These are phyloP conservation scores for Beverwykella pulmonaria DNA, from an alignment of 495 filamentous ascomycete genomes.

Conservation along the genomic window DNA sequence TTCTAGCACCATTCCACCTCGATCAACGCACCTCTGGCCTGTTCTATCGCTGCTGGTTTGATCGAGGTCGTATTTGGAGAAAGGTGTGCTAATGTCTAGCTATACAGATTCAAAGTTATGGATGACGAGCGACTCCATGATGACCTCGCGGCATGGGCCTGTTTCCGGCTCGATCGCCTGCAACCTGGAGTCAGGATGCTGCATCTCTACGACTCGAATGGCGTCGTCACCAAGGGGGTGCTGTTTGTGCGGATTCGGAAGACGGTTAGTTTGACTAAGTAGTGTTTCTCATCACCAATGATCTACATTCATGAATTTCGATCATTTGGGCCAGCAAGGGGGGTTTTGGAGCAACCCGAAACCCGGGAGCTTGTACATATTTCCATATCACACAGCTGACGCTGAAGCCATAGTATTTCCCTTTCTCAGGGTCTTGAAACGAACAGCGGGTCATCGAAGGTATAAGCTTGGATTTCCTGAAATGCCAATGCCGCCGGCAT, in stretches of 20 bases:
- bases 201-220: constrained; percentile 67
- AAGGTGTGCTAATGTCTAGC: background rate
- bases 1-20: background rate
- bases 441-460: background rate
- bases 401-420: background rate
- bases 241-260: constrained; percentile 72
- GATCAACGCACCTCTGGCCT: background rate
- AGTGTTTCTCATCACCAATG: background rate
- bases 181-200: constrained; percentile 75
- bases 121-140: constrained; percentile 75
- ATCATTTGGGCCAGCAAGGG: no score
- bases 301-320: background rate
- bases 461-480: background rate
- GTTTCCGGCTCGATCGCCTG: constrained; percentile 79
- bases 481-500: background rate
- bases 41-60: background rate
- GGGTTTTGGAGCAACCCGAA: no score
- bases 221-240: constrained; percentile 61
- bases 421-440: background rate
- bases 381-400: background rate
- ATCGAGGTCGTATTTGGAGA: background rate
- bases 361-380: background rate
- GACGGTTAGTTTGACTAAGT: constrained; percentile 38
- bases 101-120: constrained; percentile 76
- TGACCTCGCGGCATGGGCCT: constrained; percentile 81